Evolutionary conservation across 257 asterid species (phyloP).

Genomic region (Plectranthus barbatus): DNA sequence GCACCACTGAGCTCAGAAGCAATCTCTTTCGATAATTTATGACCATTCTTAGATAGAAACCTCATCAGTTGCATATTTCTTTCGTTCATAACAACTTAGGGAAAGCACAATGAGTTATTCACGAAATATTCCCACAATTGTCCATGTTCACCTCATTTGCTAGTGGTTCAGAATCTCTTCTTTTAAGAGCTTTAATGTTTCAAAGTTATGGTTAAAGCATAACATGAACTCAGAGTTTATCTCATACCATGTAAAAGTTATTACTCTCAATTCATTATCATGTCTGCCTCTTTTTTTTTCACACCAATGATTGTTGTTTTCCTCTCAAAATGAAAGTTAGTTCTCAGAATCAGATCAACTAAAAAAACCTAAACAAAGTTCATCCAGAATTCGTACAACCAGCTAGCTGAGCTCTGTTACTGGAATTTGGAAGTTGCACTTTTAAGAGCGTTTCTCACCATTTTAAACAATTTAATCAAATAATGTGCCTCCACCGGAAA

Average conservation of each 20-base stretch:
- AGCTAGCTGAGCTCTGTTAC: no score
- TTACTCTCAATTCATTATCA: neutral
- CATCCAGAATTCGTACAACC: neutral
- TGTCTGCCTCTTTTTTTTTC: neutral
- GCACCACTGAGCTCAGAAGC: neutral
- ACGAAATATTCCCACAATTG: neutral
- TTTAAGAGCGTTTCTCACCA: neutral
- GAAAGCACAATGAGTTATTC: neutral
- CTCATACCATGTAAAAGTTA: neutral
- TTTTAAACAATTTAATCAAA: constrained; percentile 3
- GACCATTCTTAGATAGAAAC: neutral
- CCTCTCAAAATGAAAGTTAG: neutral
- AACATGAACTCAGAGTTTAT: neutral
- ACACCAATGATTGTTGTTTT: neutral
- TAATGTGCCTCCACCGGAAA: neutral
- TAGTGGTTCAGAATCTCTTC: neutral
- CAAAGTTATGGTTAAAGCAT: neutral
- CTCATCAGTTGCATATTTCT: neutral
- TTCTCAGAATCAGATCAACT: neutral
- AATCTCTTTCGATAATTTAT: neutral
- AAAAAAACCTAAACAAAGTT: neutral
- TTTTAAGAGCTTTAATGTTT: neutral
- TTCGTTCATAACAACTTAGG: neutral
- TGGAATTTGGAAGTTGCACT: neutral
- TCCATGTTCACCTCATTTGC: neutral